phyloP scores from a whole-genome alignment of 1,284 basidiomycete genomes.

The Grifola frondosa region DNA sequence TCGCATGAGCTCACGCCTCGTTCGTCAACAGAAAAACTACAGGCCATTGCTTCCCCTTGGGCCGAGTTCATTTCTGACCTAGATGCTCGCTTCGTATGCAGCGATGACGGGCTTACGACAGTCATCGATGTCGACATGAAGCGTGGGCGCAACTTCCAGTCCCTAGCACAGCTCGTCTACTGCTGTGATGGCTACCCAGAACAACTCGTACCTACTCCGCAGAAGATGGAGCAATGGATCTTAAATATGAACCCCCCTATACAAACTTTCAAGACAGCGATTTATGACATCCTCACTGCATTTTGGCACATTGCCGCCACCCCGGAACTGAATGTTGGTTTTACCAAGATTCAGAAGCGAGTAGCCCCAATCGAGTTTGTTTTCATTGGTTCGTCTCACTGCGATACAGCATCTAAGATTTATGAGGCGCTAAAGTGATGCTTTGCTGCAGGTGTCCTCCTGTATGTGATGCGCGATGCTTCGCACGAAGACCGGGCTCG shows the following conservation, averaged over 20 bases:
- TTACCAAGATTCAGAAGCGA: constrained; percentile 51
- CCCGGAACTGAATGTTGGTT: constrained; percentile 38
- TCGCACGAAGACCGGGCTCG: constrained; percentile 44
- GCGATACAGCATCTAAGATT: neutral
- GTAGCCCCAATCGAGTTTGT: constrained; percentile 75
- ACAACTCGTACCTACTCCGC: constrained; percentile 48
- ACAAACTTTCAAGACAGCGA: constrained; percentile 45
- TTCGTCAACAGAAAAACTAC: constrained; percentile 64
- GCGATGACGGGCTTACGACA: constrained; percentile 51
- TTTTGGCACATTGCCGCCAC: constrained; percentile 54
- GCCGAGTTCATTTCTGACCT: constrained; percentile 55
- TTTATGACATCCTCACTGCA: constrained; percentile 49
- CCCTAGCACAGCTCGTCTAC: constrained; percentile 62
- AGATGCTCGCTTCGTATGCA: constrained; percentile 48
- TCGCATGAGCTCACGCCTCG: neutral
- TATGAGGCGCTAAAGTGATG: neutral
- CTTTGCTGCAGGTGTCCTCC: constrained; percentile 47
- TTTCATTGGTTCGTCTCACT: constrained; percentile 54
- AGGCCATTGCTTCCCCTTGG: constrained; percentile 66
- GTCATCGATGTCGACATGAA: constrained; percentile 58
- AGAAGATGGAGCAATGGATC: constrained; percentile 61
- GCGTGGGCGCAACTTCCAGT: constrained; percentile 70
- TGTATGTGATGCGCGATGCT: constrained; percentile 48
- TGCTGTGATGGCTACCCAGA: constrained; percentile 56
- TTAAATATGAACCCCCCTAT: constrained; percentile 42